Base-by-base conservation (phyloP, 1,284 basidiomycete genomes). In the Jaminaea rosea region DNA sequence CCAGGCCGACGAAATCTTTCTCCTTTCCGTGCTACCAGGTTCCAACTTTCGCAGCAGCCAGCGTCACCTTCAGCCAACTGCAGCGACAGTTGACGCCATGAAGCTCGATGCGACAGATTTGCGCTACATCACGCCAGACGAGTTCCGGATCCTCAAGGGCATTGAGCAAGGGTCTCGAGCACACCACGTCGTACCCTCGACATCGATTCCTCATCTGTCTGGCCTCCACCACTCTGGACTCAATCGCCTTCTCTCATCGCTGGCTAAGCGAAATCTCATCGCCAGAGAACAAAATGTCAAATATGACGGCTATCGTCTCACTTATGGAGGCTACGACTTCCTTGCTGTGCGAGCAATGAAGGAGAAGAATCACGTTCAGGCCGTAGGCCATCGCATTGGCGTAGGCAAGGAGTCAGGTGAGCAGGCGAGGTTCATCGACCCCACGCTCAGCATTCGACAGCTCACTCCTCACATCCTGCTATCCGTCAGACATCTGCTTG, bases 151-250 rank as follows among this genome's bases (percentile, higher is more conserved):
- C 11, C 79, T 98, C 29, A 90, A 88, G 23, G 89, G 93, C 45
- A 90, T 94, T 36, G 93, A 99, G 78, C 91, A 94, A 81, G 94
- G 93, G 29, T 94, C 89, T 4, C 94, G 94, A 78, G 97, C 97
- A 70, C 93, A 98, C 73, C 87, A 97, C 76, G 82, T 96, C 39
- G 92, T 99, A 2, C 93, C 93, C 1, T 84, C 88, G 0, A 75
- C 81, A 0, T 81, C 97, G 54, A 88, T 97, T 61, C 85, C 87
- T 2, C 88, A 93, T 75, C 86, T 98, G 44, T 91, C 91, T 8
- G 87, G 88, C 17, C 79, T 97, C 46, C 80, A 90, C 28, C 86
- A 86, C 59, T 91, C 93, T 37, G 89, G 90, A 1, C 87, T 94
- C 49, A 94, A 91, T 78, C 98, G 97, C 76, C 78, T 89, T 34